Evolutionary conservation across 2,329 filamentous ascomycete species (phyloP), one percentile per base, ranked within the genome.

Genomic region (Diaporthe capsici): DNA sequence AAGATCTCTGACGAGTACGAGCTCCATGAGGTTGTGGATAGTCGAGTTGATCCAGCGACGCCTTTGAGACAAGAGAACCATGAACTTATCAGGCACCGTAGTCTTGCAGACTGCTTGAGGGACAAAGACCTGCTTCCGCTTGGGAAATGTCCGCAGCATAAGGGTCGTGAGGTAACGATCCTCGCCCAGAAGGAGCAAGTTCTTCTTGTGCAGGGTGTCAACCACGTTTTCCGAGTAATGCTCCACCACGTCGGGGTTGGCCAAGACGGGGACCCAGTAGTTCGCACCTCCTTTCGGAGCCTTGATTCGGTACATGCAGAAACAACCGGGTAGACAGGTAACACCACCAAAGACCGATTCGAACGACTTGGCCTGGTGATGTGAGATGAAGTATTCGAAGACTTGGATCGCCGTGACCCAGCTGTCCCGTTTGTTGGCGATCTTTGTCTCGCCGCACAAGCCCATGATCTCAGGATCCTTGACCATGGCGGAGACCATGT

Each of bases 221-320:
- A 99, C 97, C 72, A 99, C 96, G 80, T 99, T 99, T 85, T 99
- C 97, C 0, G 97, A 98, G 85, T 99, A 99, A 86, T 99, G 97
- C 86, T 99, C 97, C 63, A 99, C 97, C 58, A 99, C 94, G 82
- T 99, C 97, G 3, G 97, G 97, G 84, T 99, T 99, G 80, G 97
- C 97, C 78, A 99, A 90, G 81, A 99, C 98, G 10, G 97, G 97
- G 34, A 99, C 97, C 97, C 97, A 99, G 87, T 98, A 99, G 88
- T 99, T 98, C 84, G 98, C 95, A 37, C 94, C 96, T 79, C 97
- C 97, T 87, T 99, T 99, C 76, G 97, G 97, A 42, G 97, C 94
- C 87, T 99, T 99, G 91, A 99, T 98, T 82, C 97, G 94, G 88
- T 99, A 99, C 97, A 99, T 99, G 90, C 95, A 98, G 92, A 99